Conservation (phyloP, 768 basidiomycete species). For the Lentinus tigrinus region DNA sequence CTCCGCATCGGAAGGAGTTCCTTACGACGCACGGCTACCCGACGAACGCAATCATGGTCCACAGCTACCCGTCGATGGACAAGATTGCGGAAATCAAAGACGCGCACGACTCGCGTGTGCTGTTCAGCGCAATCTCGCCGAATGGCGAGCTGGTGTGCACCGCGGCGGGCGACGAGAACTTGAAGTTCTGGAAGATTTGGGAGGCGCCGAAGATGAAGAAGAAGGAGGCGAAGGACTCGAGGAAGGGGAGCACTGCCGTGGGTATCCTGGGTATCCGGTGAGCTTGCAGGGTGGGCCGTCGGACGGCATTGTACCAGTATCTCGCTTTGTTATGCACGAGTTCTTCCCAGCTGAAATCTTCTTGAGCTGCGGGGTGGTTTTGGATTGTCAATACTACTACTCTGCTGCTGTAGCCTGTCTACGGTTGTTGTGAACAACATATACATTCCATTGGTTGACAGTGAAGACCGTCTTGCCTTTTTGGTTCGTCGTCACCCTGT, state of each 20-base stretch:
- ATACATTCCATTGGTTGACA: no score
- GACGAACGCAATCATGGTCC: conserved; percentile 78
- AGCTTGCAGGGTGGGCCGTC: neutral
- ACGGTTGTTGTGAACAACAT: no score
- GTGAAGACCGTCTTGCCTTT: no score
- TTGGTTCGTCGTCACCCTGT: neutral
- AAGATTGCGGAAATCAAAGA: conserved; percentile 85
- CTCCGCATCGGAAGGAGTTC: conserved; percentile 85
- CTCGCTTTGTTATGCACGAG: conserved; percentile 12
- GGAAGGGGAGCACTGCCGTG: conserved; percentile 24
- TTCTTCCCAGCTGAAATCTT: neutral
- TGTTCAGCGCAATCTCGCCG: conserved; percentile 83
- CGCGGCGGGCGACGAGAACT: conserved; percentile 90
- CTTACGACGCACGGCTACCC: conserved; percentile 95
- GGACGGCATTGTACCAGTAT: conserved; percentile 7
- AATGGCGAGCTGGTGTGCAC: conserved; percentile 91
- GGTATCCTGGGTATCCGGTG: conserved; percentile 27
- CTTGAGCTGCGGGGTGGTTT: no score
- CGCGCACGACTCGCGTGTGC: conserved; percentile 88
- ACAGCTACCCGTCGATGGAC: conserved; percentile 82
- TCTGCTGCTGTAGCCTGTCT: no score
- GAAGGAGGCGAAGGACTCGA: conserved; percentile 38
- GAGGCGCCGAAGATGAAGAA: conserved; percentile 58
- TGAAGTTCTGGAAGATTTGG: conserved; percentile 96
- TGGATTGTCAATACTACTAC: no score